Conservation (phyloP, 139 green algal genomes). For the Nannochloris sp. region DNA sequence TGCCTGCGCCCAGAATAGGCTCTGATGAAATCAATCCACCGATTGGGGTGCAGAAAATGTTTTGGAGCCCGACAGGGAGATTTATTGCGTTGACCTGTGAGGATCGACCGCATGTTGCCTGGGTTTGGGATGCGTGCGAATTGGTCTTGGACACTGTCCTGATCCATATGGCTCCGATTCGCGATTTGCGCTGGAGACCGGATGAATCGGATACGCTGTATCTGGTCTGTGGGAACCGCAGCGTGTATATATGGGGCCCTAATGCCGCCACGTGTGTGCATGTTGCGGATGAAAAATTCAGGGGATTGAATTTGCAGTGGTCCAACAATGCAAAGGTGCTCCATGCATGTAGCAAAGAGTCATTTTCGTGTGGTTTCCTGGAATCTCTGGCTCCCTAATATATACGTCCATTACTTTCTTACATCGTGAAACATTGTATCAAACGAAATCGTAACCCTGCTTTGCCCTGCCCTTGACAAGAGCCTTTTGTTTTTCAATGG, state of each 20-base stretch:
- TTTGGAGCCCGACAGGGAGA: slow-evolving; percentile 55
- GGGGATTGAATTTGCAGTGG: slow-evolving; percentile 45
- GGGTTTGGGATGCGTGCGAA: slow-evolving; percentile 66
- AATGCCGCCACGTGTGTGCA: slow-evolving; percentile 70
- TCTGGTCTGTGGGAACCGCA: slow-evolving; percentile 33
- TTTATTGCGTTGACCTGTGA: slow-evolving; percentile 71
- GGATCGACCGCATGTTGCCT: slow-evolving; percentile 51
- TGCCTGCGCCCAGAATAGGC: slow-evolving; percentile 27
- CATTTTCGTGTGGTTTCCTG: slow-evolving; percentile 64
- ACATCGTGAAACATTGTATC: slow-evolving; percentile 5
- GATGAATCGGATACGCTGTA: slow-evolving; percentile 32
- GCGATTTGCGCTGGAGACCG: slow-evolving; percentile 46
- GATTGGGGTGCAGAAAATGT: slow-evolving; percentile 51
- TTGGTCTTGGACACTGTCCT: slow-evolving; percentile 59
- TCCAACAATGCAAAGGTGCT: slow-evolving; percentile 32
- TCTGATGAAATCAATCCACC: slow-evolving; percentile 54
- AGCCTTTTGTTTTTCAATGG: slow-evolving; percentile 18
- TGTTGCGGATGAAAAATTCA: slow-evolving; percentile 61
- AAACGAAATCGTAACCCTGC: neutral
- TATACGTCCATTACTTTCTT: slow-evolving; percentile 5
- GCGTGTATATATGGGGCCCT: slow-evolving; percentile 76
- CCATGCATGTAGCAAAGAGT: slow-evolving; percentile 42
- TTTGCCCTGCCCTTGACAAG: neutral
- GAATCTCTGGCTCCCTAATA: neutral
- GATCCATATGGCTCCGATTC: slow-evolving; percentile 44